These are phyloP conservation scores for Erigeron canadensis DNA, from an alignment of 129 eudicot genomes.

Conservation along the genomic window DNA sequence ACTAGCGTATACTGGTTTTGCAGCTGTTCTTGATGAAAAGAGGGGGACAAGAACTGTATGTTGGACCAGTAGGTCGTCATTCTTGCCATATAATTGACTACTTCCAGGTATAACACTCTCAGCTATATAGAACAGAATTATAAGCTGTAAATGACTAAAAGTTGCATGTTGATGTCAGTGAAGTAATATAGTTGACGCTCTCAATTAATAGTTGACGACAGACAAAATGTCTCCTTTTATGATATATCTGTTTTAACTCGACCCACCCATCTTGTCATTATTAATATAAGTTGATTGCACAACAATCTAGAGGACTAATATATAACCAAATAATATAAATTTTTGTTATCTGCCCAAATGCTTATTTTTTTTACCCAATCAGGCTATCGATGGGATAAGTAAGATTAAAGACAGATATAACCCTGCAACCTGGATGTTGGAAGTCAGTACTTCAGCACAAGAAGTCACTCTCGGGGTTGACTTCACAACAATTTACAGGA, in stretches of 20 bases:
- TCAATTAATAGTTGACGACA: no score
- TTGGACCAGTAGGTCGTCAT: conserved; percentile 79
- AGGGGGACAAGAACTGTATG: conserved; percentile 80
- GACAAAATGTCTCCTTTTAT: no score
- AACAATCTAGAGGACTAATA: no score
- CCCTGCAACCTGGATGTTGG: conserved; percentile 84
- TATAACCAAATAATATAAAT: no score
- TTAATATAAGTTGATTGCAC: no score
- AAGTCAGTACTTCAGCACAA: conserved; percentile 53
- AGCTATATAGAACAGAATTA: neutral
- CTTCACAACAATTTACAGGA: conserved; percentile 49
- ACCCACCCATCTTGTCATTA: no score
- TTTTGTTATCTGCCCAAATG: neutral
- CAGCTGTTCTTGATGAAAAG: conserved; percentile 83
- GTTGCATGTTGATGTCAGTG: neutral
- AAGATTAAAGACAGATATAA: conserved; percentile 65
- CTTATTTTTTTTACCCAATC: neutral
- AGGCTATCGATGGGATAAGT: conserved; percentile 51
- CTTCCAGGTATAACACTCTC: conserved; percentile 48
- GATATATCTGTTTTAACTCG: no score
- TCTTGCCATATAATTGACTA: conserved; percentile 65
- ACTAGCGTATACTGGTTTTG: conserved; percentile 21
- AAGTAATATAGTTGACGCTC: no score
- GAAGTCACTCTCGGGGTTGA: conserved; percentile 51
- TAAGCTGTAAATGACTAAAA: neutral